phyloP scores from a whole-genome alignment of 106 monocot species.

The Posidonia australis region DNA sequence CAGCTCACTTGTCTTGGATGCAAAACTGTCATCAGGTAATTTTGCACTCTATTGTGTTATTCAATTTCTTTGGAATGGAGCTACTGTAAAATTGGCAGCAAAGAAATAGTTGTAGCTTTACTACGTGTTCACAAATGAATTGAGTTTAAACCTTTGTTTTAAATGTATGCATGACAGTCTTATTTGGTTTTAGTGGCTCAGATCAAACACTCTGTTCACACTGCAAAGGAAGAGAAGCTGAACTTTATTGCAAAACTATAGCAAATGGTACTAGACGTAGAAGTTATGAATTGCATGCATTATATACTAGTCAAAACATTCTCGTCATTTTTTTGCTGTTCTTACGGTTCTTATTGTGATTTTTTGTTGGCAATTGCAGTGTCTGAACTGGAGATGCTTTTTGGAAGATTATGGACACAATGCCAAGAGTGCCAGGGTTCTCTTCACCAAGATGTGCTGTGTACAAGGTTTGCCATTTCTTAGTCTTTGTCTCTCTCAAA shows the following conservation, averaged over 20 bases:
- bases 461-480: slow-evolving; percentile 56
- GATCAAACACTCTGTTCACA: slow-evolving; percentile 81
- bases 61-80: not conserved
- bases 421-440: slow-evolving; percentile 99
- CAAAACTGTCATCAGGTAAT: slow-evolving; percentile 80
- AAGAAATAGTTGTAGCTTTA: not conserved
- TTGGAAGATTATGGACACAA: slow-evolving; percentile 96
- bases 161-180: not conserved
- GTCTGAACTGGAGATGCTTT: slow-evolving; percentile 74
- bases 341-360: not conserved
- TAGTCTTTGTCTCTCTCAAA: not conserved
- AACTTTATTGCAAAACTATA: slow-evolving; percentile 91
- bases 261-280: slow-evolving; percentile 48
- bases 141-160: not conserved
- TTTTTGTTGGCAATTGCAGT: slow-evolving; percentile 23
- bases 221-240: slow-evolving; percentile 98
- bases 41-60: not conserved
- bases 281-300: not conserved
- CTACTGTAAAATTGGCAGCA: not conserved
- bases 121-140: not conserved
- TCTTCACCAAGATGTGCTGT: slow-evolving; percentile 95
- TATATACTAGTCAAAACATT: too few relatives aligned
- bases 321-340: too few relatives aligned
- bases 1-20: slow-evolving; percentile 87
- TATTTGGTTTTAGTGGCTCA: slow-evolving; percentile 29